Evolutionary conservation across 2,329 filamentous ascomycete genomes (phyloP), one percentile per base, ranked within the genome.

Genomic region (Xenosphaeropsis pyriputrescens): DNA sequence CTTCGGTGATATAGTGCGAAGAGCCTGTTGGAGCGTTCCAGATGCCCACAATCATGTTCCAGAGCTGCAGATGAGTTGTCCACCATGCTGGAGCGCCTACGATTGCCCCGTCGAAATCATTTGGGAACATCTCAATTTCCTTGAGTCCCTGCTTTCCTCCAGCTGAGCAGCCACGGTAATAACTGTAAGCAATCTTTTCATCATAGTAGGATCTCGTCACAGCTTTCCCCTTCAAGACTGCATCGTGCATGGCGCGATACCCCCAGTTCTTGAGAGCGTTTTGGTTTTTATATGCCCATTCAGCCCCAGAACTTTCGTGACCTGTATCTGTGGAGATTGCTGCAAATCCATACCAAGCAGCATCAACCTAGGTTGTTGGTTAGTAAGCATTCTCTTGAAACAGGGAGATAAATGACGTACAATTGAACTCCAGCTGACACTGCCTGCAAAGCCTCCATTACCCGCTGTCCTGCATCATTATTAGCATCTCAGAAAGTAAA

Each of bases 381-480:
- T n/a, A n/a, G n/a, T n/a, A n/a, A n/a, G n/a, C n/a, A n/a, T n/a
- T n/a, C n/a, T n/a, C n/a, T n/a, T n/a, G n/a, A n/a, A n/a, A n/a
- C n/a, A n/a, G n/a, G n/a, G n/a, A n/a, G n/a, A n/a, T n/a, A n/a
- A n/a, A n/a, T n/a, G n/a, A n/a, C n/a, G n/a, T n/a, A n/a, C n/a
- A n/a, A n/a, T n/a, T n/a, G n/a, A 29, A 3, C 58, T 52, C 55
- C 58, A 66, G 39, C 65, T 65, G 39, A 67, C 60, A 11, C 63
- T 62, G 29, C 64, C 64, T 5, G 54, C 57, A 45, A 63, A 65
- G 0, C 63, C 63, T 22, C 62, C 61, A 48, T 65, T 65, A n/a
- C 3, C 64, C 64, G 12, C 62, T 56, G 0, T 59, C 57, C n/a
- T n/a, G n/a, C n/a, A n/a, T n/a, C n/a, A n/a, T n/a, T n/a, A n/a